These are phyloP conservation scores for Ophiostoma novo-ulmi DNA, from an alignment of 2,329 filamentous ascomycete species.

Conservation along the genomic window DNA sequence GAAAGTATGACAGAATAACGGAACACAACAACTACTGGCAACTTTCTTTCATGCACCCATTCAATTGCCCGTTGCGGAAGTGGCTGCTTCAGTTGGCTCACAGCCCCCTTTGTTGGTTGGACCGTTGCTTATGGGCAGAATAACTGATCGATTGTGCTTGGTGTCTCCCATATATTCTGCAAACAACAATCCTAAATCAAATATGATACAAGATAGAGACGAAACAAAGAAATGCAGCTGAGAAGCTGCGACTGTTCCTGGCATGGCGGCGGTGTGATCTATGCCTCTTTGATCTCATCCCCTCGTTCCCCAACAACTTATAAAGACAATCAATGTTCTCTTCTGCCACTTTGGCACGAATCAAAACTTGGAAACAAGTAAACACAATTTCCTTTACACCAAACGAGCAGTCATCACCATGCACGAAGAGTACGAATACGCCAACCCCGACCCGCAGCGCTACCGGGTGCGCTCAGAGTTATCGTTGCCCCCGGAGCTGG, in stretches of 20 bases:
- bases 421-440: neutral
- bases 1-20: neutral
- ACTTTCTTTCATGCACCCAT: neutral
- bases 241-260: neutral
- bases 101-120: conserved; percentile 12
- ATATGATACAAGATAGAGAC: neutral
- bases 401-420: neutral
- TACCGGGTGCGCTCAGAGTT: conserved; percentile 9
- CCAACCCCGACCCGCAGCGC: conserved; percentile 20
- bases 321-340: neutral
- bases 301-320: neutral
- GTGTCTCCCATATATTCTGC: neutral
- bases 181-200: neutral
- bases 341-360: neutral
- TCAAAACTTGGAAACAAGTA: neutral
- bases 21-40: neutral
- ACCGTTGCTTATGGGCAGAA: neutral
- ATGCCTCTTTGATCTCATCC: neutral
- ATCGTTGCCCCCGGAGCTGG: neutral
- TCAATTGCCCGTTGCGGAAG: conserved; percentile 11
- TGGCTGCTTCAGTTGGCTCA: neutral
- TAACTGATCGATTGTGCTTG: neutral
- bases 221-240: neutral
- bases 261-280: neutral
- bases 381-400: no score